A percentile compares a stretch with the other conserved stretches of the same genome.
phyloP scores from a whole-genome alignment of 2,329 filamentous ascomycete genomes.

The Laburnicola sp. region DNA sequence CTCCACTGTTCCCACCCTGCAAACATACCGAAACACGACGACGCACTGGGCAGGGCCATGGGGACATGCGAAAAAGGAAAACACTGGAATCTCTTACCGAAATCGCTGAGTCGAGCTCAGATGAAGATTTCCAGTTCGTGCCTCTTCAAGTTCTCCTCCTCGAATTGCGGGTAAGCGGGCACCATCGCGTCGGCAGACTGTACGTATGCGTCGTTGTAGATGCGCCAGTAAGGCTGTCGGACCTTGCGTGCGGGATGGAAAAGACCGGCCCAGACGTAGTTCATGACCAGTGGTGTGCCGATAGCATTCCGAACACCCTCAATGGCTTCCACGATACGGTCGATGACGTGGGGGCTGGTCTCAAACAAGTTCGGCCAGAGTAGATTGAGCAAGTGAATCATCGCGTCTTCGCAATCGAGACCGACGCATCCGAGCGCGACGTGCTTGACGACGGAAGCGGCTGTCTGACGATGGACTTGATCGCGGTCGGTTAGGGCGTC shows the following conservation, averaged over 20 bases:
- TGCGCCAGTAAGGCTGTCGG: conserved; percentile 88
- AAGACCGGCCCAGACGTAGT: conserved; percentile 96
- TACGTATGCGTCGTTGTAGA: conserved; percentile 97
- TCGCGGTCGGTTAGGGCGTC: conserved; percentile 97
- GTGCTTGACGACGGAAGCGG: conserved; percentile 95
- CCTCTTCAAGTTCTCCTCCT: conserved; percentile 76
- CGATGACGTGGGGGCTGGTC: conserved; percentile 96
- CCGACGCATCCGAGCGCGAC: conserved; percentile 97
- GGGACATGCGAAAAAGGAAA: not conserved
- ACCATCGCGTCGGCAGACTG: conserved; percentile 92
- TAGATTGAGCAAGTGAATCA: conserved; percentile 95
- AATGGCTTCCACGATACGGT: conserved; percentile 95
- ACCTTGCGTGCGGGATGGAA: conserved; percentile 98
- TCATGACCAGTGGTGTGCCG: conserved; percentile 89
- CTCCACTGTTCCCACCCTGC: not conserved
- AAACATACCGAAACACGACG: not conserved
- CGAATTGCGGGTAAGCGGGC: conserved; percentile 88
- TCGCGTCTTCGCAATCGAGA: conserved; percentile 95
- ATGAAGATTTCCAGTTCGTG: conserved; percentile 82
- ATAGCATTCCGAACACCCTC: conserved; percentile 94
- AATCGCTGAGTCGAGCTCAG: conserved; percentile 49
- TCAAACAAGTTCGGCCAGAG: conserved; percentile 97
- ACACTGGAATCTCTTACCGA: not conserved
- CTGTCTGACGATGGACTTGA: conserved; percentile 96
- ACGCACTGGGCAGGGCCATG: not conserved